These are phyloP conservation scores for Paraphoma sp. DNA, from an alignment of 2,329 filamentous ascomycete species.

Conservation along the genomic window DNA sequence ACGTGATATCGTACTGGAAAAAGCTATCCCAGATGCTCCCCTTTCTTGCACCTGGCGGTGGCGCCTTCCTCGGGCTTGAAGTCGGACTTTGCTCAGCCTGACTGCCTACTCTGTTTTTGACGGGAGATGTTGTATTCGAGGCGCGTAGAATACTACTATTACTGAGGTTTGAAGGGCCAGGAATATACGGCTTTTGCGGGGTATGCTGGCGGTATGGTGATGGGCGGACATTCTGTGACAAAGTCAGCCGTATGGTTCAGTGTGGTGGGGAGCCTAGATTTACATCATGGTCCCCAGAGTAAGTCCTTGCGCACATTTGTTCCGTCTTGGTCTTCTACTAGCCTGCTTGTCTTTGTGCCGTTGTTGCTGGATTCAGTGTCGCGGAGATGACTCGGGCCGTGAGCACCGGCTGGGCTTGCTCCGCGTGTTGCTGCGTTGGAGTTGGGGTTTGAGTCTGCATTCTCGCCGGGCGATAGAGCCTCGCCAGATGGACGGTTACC, in stretches of 20 bases:
- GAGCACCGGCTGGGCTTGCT: constrained; percentile 38
- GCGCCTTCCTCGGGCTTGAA: constrained; percentile 27
- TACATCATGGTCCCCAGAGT: constrained; percentile 51
- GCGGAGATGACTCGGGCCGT: constrained; percentile 42
- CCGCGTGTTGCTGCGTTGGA: constrained; percentile 41
- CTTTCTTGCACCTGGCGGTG: constrained; percentile 21
- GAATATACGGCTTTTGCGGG: constrained; percentile 19
- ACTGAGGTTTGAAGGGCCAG: constrained; percentile 16
- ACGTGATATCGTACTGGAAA: constrained; percentile 49
- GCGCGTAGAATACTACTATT: constrained; percentile 14
- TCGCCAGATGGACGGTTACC: constrained; percentile 37
- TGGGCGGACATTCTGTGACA: constrained; percentile 4
- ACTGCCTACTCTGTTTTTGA: constrained; percentile 24
- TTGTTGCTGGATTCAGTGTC: constrained; percentile 36
- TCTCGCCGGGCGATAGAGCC: constrained; percentile 27
- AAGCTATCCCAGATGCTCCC: constrained; percentile 49
- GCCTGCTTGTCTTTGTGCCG: constrained; percentile 23
- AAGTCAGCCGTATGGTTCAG: constrained; percentile 17
- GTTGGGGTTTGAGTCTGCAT: constrained; percentile 30
- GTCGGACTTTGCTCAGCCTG: constrained; percentile 25
- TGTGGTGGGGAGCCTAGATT: constrained; percentile 37
- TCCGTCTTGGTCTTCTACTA: constrained; percentile 42
- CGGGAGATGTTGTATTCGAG: constrained; percentile 16
- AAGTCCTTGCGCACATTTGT: constrained; percentile 53
- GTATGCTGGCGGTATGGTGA: constrained; percentile 15